Percentiles rank a stretch among this genome's conserved stretches.
Conservation (phyloP, 2,329 filamentous ascomycete species). For the Ophiocordyceps camponoti-saundersi region DNA sequence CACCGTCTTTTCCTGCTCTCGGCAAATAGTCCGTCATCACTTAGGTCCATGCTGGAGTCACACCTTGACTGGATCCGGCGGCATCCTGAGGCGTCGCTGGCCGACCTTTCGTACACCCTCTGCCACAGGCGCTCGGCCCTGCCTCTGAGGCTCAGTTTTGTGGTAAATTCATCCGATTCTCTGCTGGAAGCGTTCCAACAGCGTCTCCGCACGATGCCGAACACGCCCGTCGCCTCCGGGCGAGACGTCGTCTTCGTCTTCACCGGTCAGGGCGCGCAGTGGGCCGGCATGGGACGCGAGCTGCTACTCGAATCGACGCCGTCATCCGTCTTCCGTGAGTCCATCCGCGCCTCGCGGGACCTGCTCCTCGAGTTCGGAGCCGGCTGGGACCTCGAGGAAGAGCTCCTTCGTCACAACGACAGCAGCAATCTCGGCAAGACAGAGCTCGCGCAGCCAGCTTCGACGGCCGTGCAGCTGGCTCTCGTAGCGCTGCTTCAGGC, state of each 20-base stretch:
- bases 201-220: neutral
- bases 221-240: neutral
- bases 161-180: neutral
- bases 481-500: constrained; percentile 9
- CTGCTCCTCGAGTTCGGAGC: constrained; percentile 8
- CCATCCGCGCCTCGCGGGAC: constrained; percentile 5
- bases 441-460: constrained; percentile 1
- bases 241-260: constrained; percentile 7
- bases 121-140: too few relatives aligned
- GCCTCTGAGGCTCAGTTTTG: too few relatives aligned
- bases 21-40: too few relatives aligned
- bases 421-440: neutral
- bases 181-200: neutral
- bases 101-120: too few relatives aligned
- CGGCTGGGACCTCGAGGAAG: neutral
- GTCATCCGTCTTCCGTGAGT: neutral
- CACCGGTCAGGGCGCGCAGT: constrained; percentile 16
- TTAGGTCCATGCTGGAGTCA: too few relatives aligned
- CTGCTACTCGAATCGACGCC: constrained; percentile 4
- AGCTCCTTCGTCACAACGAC: neutral
- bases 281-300: constrained; percentile 8
- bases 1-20: too few relatives aligned
- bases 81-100: too few relatives aligned
- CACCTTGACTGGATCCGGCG: too few relatives aligned
- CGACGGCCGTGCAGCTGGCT: constrained; percentile 11